Percentiles rank a stretch among this genome's conserved stretches.
phyloP scores from a whole-genome alignment of 2,329 filamentous ascomycete genomes.

The Curvularia spicifera region DNA sequence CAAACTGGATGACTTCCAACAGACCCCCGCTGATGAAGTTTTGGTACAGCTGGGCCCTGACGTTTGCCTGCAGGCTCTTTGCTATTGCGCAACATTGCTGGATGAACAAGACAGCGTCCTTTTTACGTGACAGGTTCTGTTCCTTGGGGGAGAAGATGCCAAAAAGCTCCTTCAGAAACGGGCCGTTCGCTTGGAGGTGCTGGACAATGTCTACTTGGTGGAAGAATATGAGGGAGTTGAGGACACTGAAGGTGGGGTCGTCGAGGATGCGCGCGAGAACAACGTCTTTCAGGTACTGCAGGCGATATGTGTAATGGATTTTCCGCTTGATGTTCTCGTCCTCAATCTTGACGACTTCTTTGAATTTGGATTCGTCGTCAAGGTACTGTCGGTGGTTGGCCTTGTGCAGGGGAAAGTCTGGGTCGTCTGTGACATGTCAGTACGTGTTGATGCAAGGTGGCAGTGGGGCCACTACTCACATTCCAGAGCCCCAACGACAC shows the following conservation, averaged over 20 bases:
- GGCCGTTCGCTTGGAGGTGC: slow-evolving; percentile 82
- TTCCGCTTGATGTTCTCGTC: slow-evolving; percentile 82
- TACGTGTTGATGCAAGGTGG: slow-evolving; percentile 8
- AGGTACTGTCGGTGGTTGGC: slow-evolving; percentile 96
- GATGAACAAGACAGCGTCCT: slow-evolving; percentile 94
- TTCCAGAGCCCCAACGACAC: slow-evolving; percentile 93
- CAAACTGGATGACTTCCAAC: slow-evolving; percentile 88
- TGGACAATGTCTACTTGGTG: slow-evolving; percentile 98
- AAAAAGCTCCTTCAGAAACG: slow-evolving; percentile 85
- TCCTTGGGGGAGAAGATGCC: slow-evolving; percentile 76
- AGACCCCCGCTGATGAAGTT: slow-evolving; percentile 90
- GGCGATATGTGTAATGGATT: slow-evolving; percentile 93
- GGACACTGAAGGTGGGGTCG: slow-evolving; percentile 94
- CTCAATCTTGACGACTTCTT: slow-evolving; percentile 93
- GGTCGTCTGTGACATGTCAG: slow-evolving; percentile 69
- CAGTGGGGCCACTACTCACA: slow-evolving; percentile 57
- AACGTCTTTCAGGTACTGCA: slow-evolving; percentile 98
- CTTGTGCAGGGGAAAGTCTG: slow-evolving; percentile 96
- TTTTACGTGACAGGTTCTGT: slow-evolving; percentile 74
- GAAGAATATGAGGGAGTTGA: slow-evolving; percentile 98
- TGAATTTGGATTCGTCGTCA: slow-evolving; percentile 85
- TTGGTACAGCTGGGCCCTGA: slow-evolving; percentile 80
- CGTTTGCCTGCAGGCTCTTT: slow-evolving; percentile 88
- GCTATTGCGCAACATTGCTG: slow-evolving; percentile 94
- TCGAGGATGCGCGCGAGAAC: slow-evolving; percentile 94